Evolutionary conservation across 495 filamentous ascomycete genomes (phyloP).

Genomic region (Achaetomiella virescens): DNA sequence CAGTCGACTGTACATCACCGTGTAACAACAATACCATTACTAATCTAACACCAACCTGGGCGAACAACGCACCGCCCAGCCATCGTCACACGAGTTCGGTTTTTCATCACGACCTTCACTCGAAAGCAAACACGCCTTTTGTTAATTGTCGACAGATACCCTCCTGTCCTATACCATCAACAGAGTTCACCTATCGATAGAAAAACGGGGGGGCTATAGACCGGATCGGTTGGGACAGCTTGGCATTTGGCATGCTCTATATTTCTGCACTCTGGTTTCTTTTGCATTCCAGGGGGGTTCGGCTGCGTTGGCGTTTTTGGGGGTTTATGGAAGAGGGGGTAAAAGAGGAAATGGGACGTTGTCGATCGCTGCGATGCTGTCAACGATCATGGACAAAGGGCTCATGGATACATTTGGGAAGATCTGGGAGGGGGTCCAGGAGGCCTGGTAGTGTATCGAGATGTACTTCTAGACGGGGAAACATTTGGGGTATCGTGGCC

Average conservation of each 20-base stretch:
- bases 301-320: not conserved
- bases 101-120: no score
- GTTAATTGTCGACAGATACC: constrained; percentile 5
- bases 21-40: not conserved
- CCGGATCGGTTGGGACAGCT: not conserved
- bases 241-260: not conserved
- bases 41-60: not conserved
- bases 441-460: no score
- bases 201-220: constrained; percentile 1
- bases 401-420: no score
- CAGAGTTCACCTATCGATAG: not conserved
- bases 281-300: not conserved
- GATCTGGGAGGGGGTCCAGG: no score
- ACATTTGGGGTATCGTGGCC: no score
- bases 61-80: not conserved
- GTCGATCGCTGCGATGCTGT: not conserved
- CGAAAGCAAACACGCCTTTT: not conserved
- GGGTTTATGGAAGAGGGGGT: not conserved
- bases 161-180: not conserved
- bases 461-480: no score
- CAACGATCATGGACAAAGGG: not conserved
- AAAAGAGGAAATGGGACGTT: not conserved
- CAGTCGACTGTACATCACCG: constrained; percentile 5
- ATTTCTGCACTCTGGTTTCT: not conserved
- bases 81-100: no score